Percentiles rank a stretch among this genome's conserved stretches.
These are phyloP conservation scores for Beauveria asiatica DNA, from an alignment of 2,329 filamentous ascomycete species.

Conservation along the genomic window DNA sequence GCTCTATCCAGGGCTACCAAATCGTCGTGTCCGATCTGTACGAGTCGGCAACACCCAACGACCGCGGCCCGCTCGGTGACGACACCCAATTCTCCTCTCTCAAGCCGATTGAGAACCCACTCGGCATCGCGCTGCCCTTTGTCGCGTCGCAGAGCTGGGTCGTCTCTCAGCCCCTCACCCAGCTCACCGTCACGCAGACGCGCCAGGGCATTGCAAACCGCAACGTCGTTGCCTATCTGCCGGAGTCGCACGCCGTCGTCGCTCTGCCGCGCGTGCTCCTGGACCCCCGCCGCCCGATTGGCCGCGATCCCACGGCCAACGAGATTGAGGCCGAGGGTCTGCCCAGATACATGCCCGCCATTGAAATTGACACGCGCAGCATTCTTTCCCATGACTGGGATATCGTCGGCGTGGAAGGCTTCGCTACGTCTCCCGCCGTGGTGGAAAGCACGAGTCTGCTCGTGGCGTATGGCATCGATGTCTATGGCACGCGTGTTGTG, in stretches of 20 bases:
- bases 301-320: constrained; percentile 68
- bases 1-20: constrained; percentile 71
- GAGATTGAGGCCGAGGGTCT: constrained; percentile 78
- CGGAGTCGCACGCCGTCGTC: constrained; percentile 64
- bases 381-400: constrained; percentile 76
- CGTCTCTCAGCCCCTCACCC: constrained; percentile 67
- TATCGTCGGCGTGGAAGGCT: constrained; percentile 62
- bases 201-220: constrained; percentile 84
- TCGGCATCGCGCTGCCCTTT: constrained; percentile 55
- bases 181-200: constrained; percentile 79
- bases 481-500: constrained; percentile 80
- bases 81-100: constrained; percentile 70
- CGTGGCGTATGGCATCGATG: constrained; percentile 78
- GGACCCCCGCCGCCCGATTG: constrained; percentile 79
- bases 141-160: constrained; percentile 75
- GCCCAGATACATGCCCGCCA: constrained; percentile 61
- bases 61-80: constrained; percentile 69
- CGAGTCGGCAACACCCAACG: constrained; percentile 74
- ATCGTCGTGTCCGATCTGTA: constrained; percentile 82
- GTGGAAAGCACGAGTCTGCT: constrained; percentile 90
- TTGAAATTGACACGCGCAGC: constrained; percentile 78
- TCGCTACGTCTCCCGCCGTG: constrained; percentile 68
- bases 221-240: constrained; percentile 70
- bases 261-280: constrained; percentile 71
- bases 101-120: constrained; percentile 50